Conservation (phyloP, 208 protist species). For the Endotrypanum monterogeii region DNA sequence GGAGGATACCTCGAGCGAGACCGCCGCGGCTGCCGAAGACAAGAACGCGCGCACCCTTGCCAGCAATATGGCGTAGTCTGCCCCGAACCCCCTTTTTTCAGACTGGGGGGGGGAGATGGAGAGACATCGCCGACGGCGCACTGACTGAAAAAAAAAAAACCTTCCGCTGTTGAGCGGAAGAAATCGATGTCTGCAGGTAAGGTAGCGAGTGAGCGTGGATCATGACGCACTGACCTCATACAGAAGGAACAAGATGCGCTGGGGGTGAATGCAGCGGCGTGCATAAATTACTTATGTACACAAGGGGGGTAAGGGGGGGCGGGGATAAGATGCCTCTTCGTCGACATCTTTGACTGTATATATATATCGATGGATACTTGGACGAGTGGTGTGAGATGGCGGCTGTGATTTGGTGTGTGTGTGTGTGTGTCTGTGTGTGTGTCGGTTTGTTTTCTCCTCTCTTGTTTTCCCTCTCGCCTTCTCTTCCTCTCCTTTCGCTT, state of each 20-base stretch:
- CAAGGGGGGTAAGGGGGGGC: not conserved
- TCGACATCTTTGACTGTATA: not conserved
- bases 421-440: not conserved
- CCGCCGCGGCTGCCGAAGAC: not conserved
- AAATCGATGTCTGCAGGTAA: not conserved
- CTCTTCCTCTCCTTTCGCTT: not conserved
- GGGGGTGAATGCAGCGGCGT: not conserved
- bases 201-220: slow-evolving; percentile 3
- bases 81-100: not conserved
- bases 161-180: not conserved
- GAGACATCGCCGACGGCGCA: not conserved
- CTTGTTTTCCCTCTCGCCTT: not conserved
- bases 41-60: not conserved
- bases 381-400: not conserved
- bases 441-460: not conserved
- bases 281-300: not conserved
- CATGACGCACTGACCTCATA: not conserved
- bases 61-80: slow-evolving; percentile 3
- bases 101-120: too few species aligned
- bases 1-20: not conserved
- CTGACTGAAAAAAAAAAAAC: slow-evolving; percentile 2
- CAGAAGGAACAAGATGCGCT: not conserved
- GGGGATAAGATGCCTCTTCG: not conserved
- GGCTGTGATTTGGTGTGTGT: not conserved
- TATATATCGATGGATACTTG: not conserved